Evolutionary conservation across 495 filamentous ascomycete genomes (phyloP).

Genomic region (Stereocaulon alpinum): DNA sequence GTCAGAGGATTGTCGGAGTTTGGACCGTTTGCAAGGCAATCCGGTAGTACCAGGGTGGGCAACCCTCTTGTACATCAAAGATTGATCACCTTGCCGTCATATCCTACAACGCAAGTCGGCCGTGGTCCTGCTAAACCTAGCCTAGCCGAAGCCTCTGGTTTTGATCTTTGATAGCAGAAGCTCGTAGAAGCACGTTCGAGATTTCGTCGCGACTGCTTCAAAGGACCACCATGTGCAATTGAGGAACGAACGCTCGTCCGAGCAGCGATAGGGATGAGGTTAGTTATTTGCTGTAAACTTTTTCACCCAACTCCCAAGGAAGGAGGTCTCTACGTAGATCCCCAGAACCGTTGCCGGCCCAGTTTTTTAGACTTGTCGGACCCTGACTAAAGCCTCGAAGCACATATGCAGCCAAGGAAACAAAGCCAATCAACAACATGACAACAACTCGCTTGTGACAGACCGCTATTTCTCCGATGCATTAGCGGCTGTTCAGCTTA

Average conservation of each 20-base stretch:
- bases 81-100: conserved; percentile 2
- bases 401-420: neutral
- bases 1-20: neutral
- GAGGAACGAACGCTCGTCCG: neutral
- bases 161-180: neutral
- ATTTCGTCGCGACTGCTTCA: neutral
- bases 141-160: neutral
- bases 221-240: neutral
- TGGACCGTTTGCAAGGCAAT: neutral
- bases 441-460: neutral
- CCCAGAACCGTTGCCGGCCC: neutral
- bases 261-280: neutral
- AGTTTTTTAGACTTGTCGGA: neutral
- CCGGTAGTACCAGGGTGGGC: neutral
- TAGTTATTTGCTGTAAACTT: neutral
- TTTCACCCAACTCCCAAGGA: neutral
- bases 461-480: neutral
- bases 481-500: neutral
- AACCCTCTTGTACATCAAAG: neutral
- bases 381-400: neutral
- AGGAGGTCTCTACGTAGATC: neutral
- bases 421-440: conserved; percentile 5
- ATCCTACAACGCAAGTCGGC: neutral
- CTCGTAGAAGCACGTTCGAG: neutral
- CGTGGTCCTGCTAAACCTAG: neutral